These are phyloP conservation scores for Podaxis sp. DNA, from an alignment of 768 basidiomycete genomes.

Conservation along the genomic window DNA sequence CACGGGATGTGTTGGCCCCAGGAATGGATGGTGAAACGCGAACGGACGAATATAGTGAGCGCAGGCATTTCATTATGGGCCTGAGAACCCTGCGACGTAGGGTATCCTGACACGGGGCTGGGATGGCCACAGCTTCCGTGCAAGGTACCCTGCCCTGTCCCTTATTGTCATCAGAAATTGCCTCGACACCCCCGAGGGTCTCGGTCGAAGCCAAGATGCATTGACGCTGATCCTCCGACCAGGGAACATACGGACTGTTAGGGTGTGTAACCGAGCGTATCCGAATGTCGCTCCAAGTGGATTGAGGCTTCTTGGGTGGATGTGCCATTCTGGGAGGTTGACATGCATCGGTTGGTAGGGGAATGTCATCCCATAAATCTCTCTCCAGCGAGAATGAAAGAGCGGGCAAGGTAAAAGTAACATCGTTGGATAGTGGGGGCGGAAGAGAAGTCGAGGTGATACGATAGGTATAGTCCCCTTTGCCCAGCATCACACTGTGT, in stretches of 20 bases:
- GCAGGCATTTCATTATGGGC: slow-evolving; percentile 10
- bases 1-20: slow-evolving; percentile 9
- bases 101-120: neutral
- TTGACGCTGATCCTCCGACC: slow-evolving; percentile 38
- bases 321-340: neutral
- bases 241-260: slow-evolving; percentile 54
- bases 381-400: neutral
- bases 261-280: slow-evolving; percentile 28
- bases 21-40: neutral
- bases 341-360: neutral
- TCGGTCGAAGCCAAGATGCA: slow-evolving; percentile 32
- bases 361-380: neutral
- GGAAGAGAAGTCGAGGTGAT: neutral
- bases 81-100: neutral
- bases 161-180: neutral
- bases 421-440: neutral
- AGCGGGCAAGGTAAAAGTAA: neutral
- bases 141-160: neutral
- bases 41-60: slow-evolving; percentile 4
- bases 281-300: neutral
- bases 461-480: neutral
- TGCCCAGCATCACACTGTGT: neutral
- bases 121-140: neutral
- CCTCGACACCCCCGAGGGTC: neutral
- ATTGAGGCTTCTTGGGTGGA: neutral